phyloP scores from a whole-genome alignment of 441 rosid genomes.

The Manihot esculenta region DNA sequence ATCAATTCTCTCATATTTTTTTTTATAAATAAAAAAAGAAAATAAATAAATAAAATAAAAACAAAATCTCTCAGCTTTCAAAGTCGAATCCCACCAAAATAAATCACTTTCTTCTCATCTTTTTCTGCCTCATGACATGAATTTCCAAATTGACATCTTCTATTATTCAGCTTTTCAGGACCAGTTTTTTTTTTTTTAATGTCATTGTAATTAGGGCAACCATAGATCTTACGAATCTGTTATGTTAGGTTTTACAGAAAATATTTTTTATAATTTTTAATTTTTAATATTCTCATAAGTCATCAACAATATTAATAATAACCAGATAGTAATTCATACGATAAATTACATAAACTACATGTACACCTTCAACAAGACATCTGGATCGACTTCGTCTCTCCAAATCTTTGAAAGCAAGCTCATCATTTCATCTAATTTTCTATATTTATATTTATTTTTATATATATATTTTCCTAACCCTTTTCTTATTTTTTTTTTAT shows the following conservation, averaged over 20 bases:
- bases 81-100: slow-evolving; percentile 8
- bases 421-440: neutral
- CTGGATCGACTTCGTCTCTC: slow-evolving; percentile 70
- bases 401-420: slow-evolving; percentile 20
- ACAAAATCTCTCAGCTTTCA: no score
- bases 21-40: no score
- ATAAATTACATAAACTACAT: slow-evolving; percentile 9
- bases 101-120: neutral
- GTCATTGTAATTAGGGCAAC: no score
- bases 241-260: no score
- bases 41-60: no score
- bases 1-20: no score
- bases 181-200: no score
- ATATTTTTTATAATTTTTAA: no score
- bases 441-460: no score
- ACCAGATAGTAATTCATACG: neutral
- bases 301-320: slow-evolving; percentile 24
- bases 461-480: neutral
- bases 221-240: no score
- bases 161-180: neutral
- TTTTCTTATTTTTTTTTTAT: neutral
- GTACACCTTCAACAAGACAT: slow-evolving; percentile 17
- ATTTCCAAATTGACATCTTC: neutral
- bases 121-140: slow-evolving; percentile 8
- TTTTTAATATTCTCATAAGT: no score